Percentiles rank a stretch among this genome's conserved stretches.
These are phyloP conservation scores for Penicillium verhagenii DNA, from an alignment of 495 filamentous ascomycete genomes.

Conservation along the genomic window DNA sequence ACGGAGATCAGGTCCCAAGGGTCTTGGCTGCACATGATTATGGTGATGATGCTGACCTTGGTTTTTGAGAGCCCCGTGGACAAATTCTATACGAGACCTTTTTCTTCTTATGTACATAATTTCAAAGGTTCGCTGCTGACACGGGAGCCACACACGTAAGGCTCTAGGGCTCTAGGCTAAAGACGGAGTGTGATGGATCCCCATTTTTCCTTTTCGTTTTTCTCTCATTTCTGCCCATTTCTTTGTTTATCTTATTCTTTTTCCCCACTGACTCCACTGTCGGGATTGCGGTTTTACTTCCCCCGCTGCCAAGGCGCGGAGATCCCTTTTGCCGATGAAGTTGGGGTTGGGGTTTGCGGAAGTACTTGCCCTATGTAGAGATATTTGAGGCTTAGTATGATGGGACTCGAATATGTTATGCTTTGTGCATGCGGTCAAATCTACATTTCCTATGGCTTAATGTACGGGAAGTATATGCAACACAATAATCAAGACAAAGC, in stretches of 20 bases:
- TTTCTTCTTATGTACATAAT: neutral
- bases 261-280: neutral
- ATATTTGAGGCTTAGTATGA: neutral
- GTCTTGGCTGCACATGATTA: neutral
- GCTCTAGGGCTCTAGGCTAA: neutral
- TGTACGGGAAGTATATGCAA: conserved; percentile 4
- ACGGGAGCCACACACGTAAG: neutral
- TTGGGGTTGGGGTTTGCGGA: neutral
- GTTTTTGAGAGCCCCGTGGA: too few relatives aligned
- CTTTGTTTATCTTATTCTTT: neutral
- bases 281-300: too few relatives aligned
- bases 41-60: too few relatives aligned
- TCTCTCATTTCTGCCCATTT: neutral
- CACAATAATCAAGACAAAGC: neutral
- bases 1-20: neutral
- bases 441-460: neutral
- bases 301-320: conserved; percentile 1
- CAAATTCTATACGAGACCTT: neutral
- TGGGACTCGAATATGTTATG: neutral
- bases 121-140: neutral
- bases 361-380: neutral
- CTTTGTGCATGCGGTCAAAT: neutral
- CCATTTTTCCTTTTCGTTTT: neutral
- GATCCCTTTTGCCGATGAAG: neutral
- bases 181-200: neutral